These are phyloP conservation scores for Pisolithus orientalis DNA, from an alignment of 768 basidiomycete genomes.

Conservation along the genomic window DNA sequence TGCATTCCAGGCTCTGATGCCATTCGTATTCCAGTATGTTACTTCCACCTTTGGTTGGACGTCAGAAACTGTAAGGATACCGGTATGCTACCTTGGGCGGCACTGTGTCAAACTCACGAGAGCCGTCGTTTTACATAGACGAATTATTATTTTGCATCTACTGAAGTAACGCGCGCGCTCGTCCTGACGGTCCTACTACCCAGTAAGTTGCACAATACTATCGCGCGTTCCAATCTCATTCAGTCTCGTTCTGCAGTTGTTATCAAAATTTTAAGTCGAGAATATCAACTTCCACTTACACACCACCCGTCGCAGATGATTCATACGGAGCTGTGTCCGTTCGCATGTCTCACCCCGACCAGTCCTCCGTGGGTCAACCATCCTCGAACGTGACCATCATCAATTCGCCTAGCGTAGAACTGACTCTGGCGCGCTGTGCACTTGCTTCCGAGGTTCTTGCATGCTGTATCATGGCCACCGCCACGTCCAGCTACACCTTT, in stretches of 20 bases:
- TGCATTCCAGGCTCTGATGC: slow-evolving; percentile 43
- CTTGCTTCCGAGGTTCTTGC: slow-evolving; percentile 48
- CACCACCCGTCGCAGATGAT: slow-evolving; percentile 12
- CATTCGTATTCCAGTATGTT: slow-evolving; percentile 62
- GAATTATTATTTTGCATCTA: slow-evolving; percentile 65
- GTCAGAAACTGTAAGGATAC: slow-evolving; percentile 47
- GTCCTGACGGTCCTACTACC: slow-evolving; percentile 56
- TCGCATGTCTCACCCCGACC: not conserved
- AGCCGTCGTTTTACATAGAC: slow-evolving; percentile 32
- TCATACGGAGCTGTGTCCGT: slow-evolving; percentile 7
- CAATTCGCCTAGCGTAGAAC: slow-evolving; percentile 51
- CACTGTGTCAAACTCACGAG: slow-evolving; percentile 1
- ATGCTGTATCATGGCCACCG: slow-evolving; percentile 45
- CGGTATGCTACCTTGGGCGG: not conserved
- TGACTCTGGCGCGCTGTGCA: slow-evolving; percentile 60
- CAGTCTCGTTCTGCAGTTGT: slow-evolving; percentile 32
- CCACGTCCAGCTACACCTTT: slow-evolving; percentile 44
- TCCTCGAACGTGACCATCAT: slow-evolving; percentile 15
- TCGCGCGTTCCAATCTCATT: not conserved
- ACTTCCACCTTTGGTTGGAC: slow-evolving; percentile 58
- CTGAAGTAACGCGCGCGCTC: slow-evolving; percentile 48
- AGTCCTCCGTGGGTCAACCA: slow-evolving; percentile 2
- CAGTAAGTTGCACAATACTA: slow-evolving; percentile 35
- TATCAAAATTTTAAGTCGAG: slow-evolving; percentile 49
- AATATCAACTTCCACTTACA: slow-evolving; percentile 16